Base-by-base conservation (phyloP, 1,284 basidiomycete species). In the Cutaneotrichosporon curvatum region DNA sequence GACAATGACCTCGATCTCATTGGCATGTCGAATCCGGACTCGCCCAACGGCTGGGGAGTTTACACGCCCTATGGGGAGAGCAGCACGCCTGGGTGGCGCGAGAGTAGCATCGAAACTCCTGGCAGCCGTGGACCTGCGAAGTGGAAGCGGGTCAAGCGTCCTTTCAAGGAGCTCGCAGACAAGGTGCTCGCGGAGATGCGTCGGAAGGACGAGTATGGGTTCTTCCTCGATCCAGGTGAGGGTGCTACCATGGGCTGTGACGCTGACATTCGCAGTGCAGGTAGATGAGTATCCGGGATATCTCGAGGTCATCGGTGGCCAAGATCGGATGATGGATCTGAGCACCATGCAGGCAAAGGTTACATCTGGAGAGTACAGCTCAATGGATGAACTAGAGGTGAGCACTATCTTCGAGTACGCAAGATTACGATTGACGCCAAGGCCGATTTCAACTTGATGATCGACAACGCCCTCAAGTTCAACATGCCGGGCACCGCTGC, bases 291-390 rank as follows among this genome's bases (percentile, higher is more conserved):
- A 65, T 36, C 69, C 70, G 4, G 62, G 61, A 21, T 72, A 72
- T 44, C 56, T 67, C 2, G 59, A 58, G 12, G 55, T 59, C 3
- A 64, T 72, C n/a, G 70, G 70, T 12, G 70, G 70, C 7, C 56
- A 59, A 23, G 69, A 67, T 40, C 68, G 68, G 31, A 67, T 67
- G 59, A 72, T 72, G 70, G 70, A 72, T 40, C 55, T 71, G 33
- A 59, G 57, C 4, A 72, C 70, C 11, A 72, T 72, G 68, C 67
- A 70, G 55, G 46, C 33, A n/a, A 72, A 71, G 50, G 41, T 67
- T 4, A 63, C 70, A 41, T 53, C 56, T n/a, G 61, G 60, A 4
- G 58, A 59, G 32, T 72, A 72, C 39, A 40, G 38, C 18, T 50
- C 36, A 16, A 52, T 72, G 37, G 64, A 63, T 22, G 54, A 67